phyloP scores from a whole-genome alignment of 2,329 filamentous ascomycete species.

The Chaetomiaceae sp. region DNA sequence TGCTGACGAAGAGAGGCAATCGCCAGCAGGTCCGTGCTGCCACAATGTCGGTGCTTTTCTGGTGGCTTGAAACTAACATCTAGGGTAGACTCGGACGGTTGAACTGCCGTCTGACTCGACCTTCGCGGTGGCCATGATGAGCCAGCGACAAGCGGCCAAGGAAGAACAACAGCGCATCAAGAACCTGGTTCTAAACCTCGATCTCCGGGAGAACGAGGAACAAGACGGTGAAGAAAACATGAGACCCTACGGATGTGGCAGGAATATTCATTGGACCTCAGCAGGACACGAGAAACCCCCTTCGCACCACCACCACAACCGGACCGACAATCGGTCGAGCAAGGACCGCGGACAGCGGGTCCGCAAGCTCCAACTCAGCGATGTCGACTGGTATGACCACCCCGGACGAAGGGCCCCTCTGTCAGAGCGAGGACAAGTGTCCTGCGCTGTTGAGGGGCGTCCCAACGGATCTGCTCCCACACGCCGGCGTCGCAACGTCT shows the following conservation, averaged over 20 bases:
- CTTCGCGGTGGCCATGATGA: constrained; percentile 94
- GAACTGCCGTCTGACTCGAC: constrained; percentile 85
- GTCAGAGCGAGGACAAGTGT: constrained; percentile 3
- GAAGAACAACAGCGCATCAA: constrained; percentile 99
- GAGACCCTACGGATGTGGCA: constrained; percentile 39
- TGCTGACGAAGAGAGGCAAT: constrained; percentile 93
- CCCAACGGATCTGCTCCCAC: neutral
- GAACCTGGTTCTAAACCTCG: constrained; percentile 92
- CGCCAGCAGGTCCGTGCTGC: constrained; percentile 67
- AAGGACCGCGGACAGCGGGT: constrained; percentile 71
- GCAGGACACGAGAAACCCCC: constrained; percentile 45
- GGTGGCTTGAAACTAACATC: constrained; percentile 2
- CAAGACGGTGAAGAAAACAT: constrained; percentile 59
- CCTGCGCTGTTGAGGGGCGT: neutral
- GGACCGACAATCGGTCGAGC: constrained; percentile 45
- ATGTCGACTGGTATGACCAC: constrained; percentile 82
- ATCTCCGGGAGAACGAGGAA: constrained; percentile 78
- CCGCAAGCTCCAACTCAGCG: constrained; percentile 87
- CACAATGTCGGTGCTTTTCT: neutral
- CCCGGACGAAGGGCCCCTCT: constrained; percentile 2
- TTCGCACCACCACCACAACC: constrained; percentile 47
- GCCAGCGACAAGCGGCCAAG: constrained; percentile 86
- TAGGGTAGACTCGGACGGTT: constrained; percentile 80
- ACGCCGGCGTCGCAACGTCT: neutral
- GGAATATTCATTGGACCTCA: constrained; percentile 44